phyloP scores from a whole-genome alignment of 768 basidiomycete genomes.

The Phanerochaete carnosa region DNA sequence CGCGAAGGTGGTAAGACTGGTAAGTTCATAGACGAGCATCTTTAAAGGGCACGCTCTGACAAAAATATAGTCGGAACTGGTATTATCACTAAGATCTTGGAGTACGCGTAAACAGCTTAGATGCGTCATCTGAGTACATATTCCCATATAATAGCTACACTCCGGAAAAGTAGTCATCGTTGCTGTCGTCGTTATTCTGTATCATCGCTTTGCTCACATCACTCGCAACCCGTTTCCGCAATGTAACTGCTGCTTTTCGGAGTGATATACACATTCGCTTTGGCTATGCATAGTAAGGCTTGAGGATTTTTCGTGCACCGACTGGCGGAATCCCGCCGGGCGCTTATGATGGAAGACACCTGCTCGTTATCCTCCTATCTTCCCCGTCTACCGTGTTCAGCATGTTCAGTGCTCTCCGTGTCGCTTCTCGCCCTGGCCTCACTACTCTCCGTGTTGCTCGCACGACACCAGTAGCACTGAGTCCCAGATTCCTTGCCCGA shows the following conservation, averaged over 20 bases:
- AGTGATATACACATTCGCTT: no score
- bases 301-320: no score
- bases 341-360: background rate
- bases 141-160: slow-evolving; percentile 9
- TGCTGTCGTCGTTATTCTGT: background rate
- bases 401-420: slow-evolving; percentile 31
- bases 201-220: background rate
- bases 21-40: slow-evolving; percentile 33
- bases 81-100: slow-evolving; percentile 83
- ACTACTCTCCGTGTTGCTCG: slow-evolving; percentile 25
- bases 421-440: slow-evolving; percentile 24
- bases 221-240: slow-evolving; percentile 4
- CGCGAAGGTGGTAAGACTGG: slow-evolving; percentile 94
- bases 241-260: background rate
- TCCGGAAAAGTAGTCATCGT: slow-evolving; percentile 11
- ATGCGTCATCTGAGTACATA: slow-evolving; percentile 2
- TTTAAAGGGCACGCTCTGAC: slow-evolving; percentile 1
- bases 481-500: slow-evolving; percentile 34
- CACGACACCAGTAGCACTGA: slow-evolving; percentile 17
- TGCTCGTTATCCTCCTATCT: background rate
- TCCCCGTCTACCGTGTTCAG: background rate
- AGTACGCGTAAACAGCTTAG: slow-evolving; percentile 27
- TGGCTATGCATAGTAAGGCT: background rate
- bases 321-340: slow-evolving; percentile 16
- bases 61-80: slow-evolving; percentile 78